phyloP scores from a whole-genome alignment of 140 eudicot genomes.

The Flaveria floridana region DNA sequence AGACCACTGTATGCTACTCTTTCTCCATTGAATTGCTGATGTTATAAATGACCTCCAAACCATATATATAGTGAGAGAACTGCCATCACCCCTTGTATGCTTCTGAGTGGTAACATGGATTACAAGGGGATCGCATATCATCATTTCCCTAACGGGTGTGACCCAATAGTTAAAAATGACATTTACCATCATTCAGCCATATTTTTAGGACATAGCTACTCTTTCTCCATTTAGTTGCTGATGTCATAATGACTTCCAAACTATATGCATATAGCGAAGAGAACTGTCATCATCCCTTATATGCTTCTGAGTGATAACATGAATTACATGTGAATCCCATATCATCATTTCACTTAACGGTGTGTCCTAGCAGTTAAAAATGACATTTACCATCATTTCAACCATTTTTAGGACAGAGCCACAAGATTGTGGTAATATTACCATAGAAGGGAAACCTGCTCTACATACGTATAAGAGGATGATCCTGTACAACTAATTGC shows the following conservation, averaged over 20 bases:
- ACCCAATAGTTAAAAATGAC: conserved; percentile 18
- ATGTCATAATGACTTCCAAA: conserved; percentile 24
- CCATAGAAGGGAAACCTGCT: conserved; percentile 11
- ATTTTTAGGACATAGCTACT: conserved; percentile 24
- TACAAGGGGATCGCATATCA: conserved; percentile 25
- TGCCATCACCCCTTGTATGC: conserved; percentile 13
- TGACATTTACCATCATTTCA: conserved; percentile 15
- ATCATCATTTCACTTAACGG: conserved; percentile 9
- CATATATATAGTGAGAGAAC: conserved; percentile 19
- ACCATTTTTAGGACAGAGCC: conserved; percentile 28
- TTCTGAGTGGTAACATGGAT: conserved; percentile 22
- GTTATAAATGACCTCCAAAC: conserved; percentile 22
- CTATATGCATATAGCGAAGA: conserved; percentile 6
- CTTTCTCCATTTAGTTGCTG: background rate
- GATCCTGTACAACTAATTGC: conserved; percentile 29
- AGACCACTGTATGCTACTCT: conserved; percentile 21
- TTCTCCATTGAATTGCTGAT: conserved; percentile 26
- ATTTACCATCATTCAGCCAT: conserved; percentile 19
- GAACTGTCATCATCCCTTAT: conserved; percentile 17
- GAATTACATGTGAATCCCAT: conserved; percentile 25
- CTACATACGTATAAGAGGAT: conserved; percentile 23
- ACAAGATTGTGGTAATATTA: conserved; percentile 26
- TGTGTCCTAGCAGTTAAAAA: conserved; percentile 18
- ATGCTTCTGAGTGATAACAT: conserved; percentile 22
- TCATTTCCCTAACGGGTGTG: conserved; percentile 13